phyloP scores from a whole-genome alignment of 164 flowering plant species.

The Hamamelis virginiana region DNA sequence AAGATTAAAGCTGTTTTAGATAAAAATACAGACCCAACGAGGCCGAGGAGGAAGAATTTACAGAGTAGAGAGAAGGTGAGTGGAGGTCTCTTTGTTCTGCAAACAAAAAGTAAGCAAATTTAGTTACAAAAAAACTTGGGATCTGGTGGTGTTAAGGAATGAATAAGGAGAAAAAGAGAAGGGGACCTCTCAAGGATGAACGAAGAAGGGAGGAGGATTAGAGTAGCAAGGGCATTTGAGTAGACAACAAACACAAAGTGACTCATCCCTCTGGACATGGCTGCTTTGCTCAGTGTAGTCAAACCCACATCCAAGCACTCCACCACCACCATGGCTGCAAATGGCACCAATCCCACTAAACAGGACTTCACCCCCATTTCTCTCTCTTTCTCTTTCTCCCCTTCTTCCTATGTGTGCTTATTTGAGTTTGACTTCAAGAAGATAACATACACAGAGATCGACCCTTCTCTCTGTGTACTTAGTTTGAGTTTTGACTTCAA shows the following conservation, averaged over 20 bases:
- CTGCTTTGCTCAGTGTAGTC: constrained; percentile 45
- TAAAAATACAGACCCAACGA: constrained; percentile 32
- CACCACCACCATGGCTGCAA: constrained; percentile 38
- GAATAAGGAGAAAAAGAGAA: not conserved
- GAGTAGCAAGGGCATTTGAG: constrained; percentile 34
- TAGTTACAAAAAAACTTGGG: not conserved
- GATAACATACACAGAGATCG: no score
- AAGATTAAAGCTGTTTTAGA: not conserved
- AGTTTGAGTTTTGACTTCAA: no score
- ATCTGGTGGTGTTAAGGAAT: not conserved
- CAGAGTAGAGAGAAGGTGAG: constrained; percentile 26
- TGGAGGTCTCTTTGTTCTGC: constrained; percentile 30
- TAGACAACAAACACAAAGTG: constrained; percentile 37
- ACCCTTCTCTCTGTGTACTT: no score
- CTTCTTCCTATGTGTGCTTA: no score
- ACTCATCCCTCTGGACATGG: constrained; percentile 44
- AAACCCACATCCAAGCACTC: constrained; percentile 36
- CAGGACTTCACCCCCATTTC: constrained; percentile 22
- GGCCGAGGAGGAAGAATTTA: constrained; percentile 37
- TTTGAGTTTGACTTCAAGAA: no score
- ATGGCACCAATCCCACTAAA: constrained; percentile 22
- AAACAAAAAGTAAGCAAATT: not conserved
- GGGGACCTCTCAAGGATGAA: constrained; percentile 29
- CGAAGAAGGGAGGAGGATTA: constrained; percentile 30
- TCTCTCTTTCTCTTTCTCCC: not conserved